Percentiles rank a stretch among this genome's conserved stretches.
Conservation (phyloP, 306 rosid species). For the Castanea mollissima region DNA sequence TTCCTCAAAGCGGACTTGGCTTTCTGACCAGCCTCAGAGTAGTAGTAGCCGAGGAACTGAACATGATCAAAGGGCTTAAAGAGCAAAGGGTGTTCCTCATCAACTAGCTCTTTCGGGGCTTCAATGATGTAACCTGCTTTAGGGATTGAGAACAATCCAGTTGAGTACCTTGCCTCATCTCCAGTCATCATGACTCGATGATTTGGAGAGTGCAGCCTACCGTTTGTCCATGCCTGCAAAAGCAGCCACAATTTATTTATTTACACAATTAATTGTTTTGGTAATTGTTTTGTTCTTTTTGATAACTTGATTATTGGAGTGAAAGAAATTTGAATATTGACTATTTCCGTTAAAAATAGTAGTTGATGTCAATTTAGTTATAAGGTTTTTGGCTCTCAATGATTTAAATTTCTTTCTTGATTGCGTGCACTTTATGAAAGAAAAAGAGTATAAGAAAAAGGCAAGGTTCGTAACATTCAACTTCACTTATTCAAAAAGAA, state of each 20-base stretch:
- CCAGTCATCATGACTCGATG: conserved; percentile 77
- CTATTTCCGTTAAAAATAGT: too few relatives aligned
- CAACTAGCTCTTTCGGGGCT: conserved; percentile 65
- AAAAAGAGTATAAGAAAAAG: too few relatives aligned
- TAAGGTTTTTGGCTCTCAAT: neutral
- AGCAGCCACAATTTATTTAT: neutral
- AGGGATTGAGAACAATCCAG: conserved; percentile 58
- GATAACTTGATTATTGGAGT: too few relatives aligned
- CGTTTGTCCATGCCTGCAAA: conserved; percentile 76
- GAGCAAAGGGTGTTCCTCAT: conserved; percentile 65
- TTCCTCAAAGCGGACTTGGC: conserved; percentile 41
- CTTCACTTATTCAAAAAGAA: too few relatives aligned
- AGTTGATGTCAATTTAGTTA: too few relatives aligned
- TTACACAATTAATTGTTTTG: neutral
- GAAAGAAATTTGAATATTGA: too few relatives aligned
- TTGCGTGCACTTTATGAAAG: neutral
- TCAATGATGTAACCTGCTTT: conserved; percentile 45
- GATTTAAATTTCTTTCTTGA: neutral
- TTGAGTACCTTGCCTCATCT: conserved; percentile 55
- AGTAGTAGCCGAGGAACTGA: conserved; percentile 43
- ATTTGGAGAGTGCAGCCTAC: conserved; percentile 51
- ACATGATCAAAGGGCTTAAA: conserved; percentile 60
- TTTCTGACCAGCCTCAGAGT: conserved; percentile 41
- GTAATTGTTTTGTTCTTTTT: too few relatives aligned
- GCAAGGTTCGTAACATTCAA: too few relatives aligned